Evolutionary conservation across 768 basidiomycete species (phyloP).

Genomic region (Phanerodontia chrysosporium): DNA sequence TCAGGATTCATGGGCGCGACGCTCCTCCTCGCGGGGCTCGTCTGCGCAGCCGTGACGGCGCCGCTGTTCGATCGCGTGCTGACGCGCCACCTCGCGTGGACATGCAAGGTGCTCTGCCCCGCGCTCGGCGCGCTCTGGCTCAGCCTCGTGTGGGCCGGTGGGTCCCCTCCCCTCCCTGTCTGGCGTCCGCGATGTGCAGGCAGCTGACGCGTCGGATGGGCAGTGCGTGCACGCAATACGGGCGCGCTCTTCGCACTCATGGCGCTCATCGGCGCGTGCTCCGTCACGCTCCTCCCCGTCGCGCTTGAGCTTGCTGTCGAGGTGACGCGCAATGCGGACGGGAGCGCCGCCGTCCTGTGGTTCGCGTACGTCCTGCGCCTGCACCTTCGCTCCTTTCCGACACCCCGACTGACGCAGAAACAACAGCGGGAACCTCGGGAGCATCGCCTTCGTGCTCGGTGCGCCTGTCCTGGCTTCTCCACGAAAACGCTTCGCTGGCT

Average conservation of each 20-base stretch:
- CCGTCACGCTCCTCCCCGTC: conserved; percentile 70
- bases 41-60: conserved; percentile 61
- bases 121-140: conserved; percentile 62
- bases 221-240: conserved; percentile 60
- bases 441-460: conserved; percentile 63
- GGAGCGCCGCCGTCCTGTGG: conserved; percentile 75
- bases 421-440: conserved; percentile 60
- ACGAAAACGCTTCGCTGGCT: not conserved
- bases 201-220: not conserved
- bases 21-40: conserved; percentile 65
- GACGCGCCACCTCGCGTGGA: conserved; percentile 62
- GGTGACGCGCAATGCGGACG: conserved; percentile 74
- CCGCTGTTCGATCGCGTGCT: conserved; percentile 83
- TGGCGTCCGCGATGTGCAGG: not conserved
- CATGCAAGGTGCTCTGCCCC: conserved; percentile 58
- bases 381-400: not conserved
- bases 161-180: conserved; percentile 14
- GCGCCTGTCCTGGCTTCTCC: conserved; percentile 19
- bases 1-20: conserved; percentile 70
- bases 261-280: conserved; percentile 60
- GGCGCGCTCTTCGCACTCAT: conserved; percentile 63
- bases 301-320: conserved; percentile 77
- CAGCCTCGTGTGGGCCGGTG: conserved; percentile 78
- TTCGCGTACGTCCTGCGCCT: conserved; percentile 51
- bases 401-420: not conserved